A percentile compares a stretch with the other conserved stretches of the same genome.
Conservation (phyloP, 495 filamentous ascomycete species). For the Penicillium crystallinum region DNA sequence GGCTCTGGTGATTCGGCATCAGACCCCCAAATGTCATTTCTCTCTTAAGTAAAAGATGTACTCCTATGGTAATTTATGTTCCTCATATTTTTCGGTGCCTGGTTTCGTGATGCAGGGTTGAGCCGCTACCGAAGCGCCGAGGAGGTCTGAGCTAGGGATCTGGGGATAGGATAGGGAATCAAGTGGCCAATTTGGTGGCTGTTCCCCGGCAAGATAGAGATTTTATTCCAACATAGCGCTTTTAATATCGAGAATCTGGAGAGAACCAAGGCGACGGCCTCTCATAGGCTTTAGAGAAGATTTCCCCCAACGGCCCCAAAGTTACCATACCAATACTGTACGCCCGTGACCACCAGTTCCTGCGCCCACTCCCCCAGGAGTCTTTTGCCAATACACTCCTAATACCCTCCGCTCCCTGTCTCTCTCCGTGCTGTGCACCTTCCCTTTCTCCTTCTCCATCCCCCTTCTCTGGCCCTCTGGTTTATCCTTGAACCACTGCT, state of each 20-base stretch:
- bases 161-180: not conserved
- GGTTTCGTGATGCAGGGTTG: not conserved
- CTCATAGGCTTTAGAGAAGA: not conserved
- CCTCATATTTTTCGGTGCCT: not conserved
- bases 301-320: constrained; percentile 1
- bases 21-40: too few species aligned
- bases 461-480: constrained; percentile 5
- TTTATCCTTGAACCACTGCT: constrained; percentile 13
- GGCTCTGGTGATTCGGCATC: not conserved
- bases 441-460: constrained; percentile 17
- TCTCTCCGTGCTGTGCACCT: constrained; percentile 15
- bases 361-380: not conserved
- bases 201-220: not conserved
- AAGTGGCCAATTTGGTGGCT: not conserved
- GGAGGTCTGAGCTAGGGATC: not conserved
- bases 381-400: constrained; percentile 17
- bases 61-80: not conserved
- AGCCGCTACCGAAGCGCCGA: not conserved
- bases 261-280: not conserved
- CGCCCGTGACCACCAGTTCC: constrained; percentile 10
- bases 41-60: too few species aligned
- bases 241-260: not conserved
- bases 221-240: not conserved
- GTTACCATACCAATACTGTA: not conserved
- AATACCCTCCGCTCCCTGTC: constrained; percentile 29